phyloP scores from a whole-genome alignment of 2,329 filamentous ascomycete genomes.

The Ophiostoma piceae region DNA sequence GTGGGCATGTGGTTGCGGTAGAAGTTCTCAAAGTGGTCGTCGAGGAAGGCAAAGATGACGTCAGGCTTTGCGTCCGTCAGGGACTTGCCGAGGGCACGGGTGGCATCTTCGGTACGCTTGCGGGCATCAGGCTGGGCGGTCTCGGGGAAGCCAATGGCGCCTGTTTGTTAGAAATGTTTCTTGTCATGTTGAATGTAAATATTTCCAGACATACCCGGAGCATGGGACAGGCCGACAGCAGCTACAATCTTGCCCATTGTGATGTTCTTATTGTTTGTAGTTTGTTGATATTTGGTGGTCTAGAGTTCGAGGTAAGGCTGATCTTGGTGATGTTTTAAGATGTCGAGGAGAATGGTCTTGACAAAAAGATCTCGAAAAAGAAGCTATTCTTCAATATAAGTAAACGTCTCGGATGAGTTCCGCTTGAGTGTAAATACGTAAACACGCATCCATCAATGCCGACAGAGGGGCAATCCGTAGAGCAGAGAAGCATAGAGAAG shows the following conservation, averaged over 20 bases:
- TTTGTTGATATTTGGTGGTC: background rate
- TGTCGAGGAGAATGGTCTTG: background rate
- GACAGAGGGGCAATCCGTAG: background rate
- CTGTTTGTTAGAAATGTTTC: constrained; percentile 11
- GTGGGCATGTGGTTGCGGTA: constrained; percentile 27
- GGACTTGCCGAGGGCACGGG: constrained; percentile 23
- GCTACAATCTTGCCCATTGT: constrained; percentile 26
- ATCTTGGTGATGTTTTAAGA: background rate
- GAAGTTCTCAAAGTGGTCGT: constrained; percentile 27
- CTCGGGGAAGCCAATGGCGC: constrained; percentile 27
- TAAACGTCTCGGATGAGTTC: background rate
- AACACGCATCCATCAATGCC: background rate
- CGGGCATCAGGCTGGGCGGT: constrained; percentile 25
- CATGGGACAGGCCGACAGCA: constrained; percentile 25
- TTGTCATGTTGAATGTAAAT: background rate
- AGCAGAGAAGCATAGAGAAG: background rate
- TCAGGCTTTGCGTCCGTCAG: constrained; percentile 25
- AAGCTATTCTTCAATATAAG: background rate
- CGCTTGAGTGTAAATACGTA: background rate
- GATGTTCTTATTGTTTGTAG: background rate
- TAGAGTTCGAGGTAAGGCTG: background rate
- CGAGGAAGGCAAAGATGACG: constrained; percentile 26
- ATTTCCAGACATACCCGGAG: constrained; percentile 20
- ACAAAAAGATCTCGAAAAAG: background rate
- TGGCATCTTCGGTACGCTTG: constrained; percentile 25